Evolutionary conservation across 345 rosid genomes (phyloP).

Genomic region (Eucalyptus curtisii): DNA sequence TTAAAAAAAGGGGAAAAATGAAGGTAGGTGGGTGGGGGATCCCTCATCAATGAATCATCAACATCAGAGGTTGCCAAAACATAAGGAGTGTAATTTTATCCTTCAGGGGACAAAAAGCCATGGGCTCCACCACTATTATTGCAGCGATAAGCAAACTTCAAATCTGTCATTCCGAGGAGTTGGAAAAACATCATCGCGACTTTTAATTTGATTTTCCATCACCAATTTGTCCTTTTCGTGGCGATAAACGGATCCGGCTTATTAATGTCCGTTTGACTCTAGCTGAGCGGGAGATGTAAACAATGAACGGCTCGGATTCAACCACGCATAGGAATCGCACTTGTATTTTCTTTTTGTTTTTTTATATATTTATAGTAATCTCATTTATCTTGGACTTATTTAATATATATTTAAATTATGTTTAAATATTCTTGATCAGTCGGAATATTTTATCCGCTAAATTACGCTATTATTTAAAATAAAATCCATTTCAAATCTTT

Average conservation of each 20-base stretch:
- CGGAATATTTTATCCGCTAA: too few species aligned
- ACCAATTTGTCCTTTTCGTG: neutral
- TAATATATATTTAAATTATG: too few species aligned
- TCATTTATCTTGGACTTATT: neutral
- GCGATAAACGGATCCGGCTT: neutral
- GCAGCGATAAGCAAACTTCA: neutral
- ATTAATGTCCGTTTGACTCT: neutral
- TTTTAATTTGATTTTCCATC: too few species aligned
- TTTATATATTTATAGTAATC: neutral
- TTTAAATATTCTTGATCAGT: too few species aligned
- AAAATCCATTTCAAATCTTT: too few species aligned
- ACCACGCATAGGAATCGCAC: neutral
- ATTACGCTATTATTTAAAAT: too few species aligned
- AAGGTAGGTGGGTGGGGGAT: neutral
- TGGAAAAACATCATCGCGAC: neutral
- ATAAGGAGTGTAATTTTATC: too few species aligned
- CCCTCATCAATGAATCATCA: neutral
- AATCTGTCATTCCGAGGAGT: neutral
- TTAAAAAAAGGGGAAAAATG: too few species aligned
- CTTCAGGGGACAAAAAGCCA: too few species aligned
- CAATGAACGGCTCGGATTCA: neutral
- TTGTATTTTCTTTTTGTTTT: too few species aligned
- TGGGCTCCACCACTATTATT: neutral
- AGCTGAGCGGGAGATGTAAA: neutral
- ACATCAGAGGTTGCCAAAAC: too few species aligned